Percentiles rank a stretch among this genome's conserved stretches.
These are phyloP conservation scores for Sporopachydermia cereana DNA, from an alignment of 1,139 yeast genomes.

Conservation along the genomic window DNA sequence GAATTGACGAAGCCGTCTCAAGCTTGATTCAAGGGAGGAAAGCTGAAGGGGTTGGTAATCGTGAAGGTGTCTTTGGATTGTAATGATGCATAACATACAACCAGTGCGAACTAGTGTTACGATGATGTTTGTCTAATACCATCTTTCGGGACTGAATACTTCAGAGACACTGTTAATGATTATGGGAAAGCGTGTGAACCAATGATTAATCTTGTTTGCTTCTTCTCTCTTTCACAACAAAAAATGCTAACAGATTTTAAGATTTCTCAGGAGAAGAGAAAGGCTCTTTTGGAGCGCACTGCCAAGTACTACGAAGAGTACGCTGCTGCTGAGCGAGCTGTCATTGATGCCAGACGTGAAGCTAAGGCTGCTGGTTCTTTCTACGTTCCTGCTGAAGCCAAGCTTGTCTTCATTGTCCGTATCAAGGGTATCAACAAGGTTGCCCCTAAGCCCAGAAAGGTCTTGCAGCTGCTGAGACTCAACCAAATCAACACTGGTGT, in stretches of 20 bases:
- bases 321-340: conserved; percentile 88
- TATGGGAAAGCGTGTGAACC: too few species aligned
- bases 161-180: conserved; percentile 4
- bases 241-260: too few species aligned
- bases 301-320: conserved; percentile 98
- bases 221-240: conserved; percentile 5
- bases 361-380: conserved; percentile 94
- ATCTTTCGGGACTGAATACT: conserved; percentile 96
- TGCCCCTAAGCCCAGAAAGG: conserved; percentile 99
- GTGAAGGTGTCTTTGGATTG: conserved; percentile 19
- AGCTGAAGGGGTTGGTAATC: too few species aligned
- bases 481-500: conserved; percentile 98
- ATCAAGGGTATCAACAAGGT: conserved; percentile 99
- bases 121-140: conserved; percentile 94
- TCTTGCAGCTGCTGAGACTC: conserved; percentile 93
- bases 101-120: conserved; percentile 63
- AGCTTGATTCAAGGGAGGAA: too few species aligned
- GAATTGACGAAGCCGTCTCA: too few species aligned
- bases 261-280: conserved; percentile 88
- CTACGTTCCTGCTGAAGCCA: conserved; percentile 96
- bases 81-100: conserved; percentile 56
- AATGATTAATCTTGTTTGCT: conserved; percentile 2
- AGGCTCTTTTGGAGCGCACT: conserved; percentile 92
- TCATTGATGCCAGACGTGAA: conserved; percentile 87
- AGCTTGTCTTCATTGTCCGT: conserved; percentile 95